Evolutionary conservation across 306 rosid genomes (phyloP).

Genomic region (Pyrus communis): DNA sequence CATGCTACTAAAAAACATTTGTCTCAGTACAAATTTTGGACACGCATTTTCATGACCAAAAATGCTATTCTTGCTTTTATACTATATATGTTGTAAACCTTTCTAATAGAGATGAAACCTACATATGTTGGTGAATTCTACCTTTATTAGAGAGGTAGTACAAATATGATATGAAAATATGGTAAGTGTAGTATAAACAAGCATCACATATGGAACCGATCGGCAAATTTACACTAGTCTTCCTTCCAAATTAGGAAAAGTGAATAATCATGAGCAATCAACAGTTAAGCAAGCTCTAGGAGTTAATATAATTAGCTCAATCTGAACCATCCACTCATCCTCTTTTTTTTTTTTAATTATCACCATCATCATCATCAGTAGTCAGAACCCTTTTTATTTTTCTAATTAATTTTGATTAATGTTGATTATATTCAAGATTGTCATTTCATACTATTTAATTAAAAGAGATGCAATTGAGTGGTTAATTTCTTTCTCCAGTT

Average conservation of each 20-base stretch:
- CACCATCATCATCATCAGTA: neutral
- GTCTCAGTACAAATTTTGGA: too few relatives aligned
- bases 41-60: too few relatives aligned
- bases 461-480: neutral
- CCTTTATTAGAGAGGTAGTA: too few relatives aligned
- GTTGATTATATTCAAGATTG: neutral
- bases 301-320: neutral
- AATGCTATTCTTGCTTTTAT: too few relatives aligned
- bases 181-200: too few relatives aligned
- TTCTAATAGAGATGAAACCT: too few relatives aligned
- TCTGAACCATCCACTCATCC: neutral
- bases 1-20: too few relatives aligned
- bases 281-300: neutral
- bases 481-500: neutral
- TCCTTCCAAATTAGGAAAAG: constrained; percentile 11
- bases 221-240: neutral
- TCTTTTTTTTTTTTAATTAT: neutral
- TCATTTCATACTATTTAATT: neutral
- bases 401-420: neutral
- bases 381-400: neutral
- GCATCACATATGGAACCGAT: too few relatives aligned
- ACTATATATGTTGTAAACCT: too few relatives aligned
- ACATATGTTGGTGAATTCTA: too few relatives aligned
- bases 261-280: neutral
- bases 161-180: too few relatives aligned